phyloP scores from a whole-genome alignment of 192 early-diverging fungal genomes.

The Entomortierella beljakovae region DNA sequence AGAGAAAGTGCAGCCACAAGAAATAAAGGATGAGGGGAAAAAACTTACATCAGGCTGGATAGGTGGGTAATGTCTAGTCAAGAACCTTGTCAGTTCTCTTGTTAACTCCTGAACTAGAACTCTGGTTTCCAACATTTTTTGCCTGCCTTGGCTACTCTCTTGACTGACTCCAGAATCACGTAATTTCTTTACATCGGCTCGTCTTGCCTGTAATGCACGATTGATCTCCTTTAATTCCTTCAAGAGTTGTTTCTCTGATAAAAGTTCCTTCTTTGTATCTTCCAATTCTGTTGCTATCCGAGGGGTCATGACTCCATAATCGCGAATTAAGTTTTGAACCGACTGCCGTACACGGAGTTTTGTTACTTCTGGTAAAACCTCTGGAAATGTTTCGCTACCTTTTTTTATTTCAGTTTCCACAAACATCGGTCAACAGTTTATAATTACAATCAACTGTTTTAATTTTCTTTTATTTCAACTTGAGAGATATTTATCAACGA shows the following conservation, averaged over 20 bases:
- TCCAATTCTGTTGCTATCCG: conserved; percentile 22
- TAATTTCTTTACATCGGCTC: conserved; percentile 9
- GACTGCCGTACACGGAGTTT: conserved; percentile 22
- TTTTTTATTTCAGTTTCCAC: no score
- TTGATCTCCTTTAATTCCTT: conserved; percentile 39
- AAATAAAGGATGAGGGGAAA: neutral
- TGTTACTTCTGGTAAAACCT: conserved; percentile 20
- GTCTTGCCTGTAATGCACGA: conserved; percentile 42
- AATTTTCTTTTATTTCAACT: neutral
- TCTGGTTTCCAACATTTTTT: conserved; percentile 18
- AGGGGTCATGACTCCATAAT: conserved; percentile 20
- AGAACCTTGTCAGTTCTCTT: conserved; percentile 29
- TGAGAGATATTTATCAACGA: neutral
- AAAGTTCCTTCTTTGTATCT: conserved; percentile 26
- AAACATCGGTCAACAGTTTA: no score
- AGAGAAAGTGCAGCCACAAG: neutral
- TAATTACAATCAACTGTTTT: no score
- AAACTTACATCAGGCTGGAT: conserved; percentile 31
- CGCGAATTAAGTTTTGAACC: conserved; percentile 24
- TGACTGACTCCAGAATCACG: conserved; percentile 24
- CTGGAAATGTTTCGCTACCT: conserved; percentile 7
- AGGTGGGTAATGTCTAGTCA: conserved; percentile 27
- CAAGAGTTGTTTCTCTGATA: conserved; percentile 17
- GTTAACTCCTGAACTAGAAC: conserved; percentile 29
- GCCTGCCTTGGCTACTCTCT: conserved; percentile 18